Conservation (phyloP, 2,329 filamentous ascomycete species). For the Beauveria brongniartii region DNA sequence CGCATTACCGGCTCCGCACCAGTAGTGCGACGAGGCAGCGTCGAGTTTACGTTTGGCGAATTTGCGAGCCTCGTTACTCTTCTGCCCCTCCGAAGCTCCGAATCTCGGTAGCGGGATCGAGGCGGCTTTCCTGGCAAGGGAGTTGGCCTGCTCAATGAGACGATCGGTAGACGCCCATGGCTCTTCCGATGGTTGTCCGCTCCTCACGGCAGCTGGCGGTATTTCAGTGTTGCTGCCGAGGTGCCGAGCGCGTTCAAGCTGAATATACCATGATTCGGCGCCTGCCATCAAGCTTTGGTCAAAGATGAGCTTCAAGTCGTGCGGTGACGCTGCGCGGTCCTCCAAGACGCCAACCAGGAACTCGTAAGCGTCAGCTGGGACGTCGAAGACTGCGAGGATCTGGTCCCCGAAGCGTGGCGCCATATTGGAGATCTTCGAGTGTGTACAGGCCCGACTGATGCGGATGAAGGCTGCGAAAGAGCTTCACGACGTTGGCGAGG, state of each 20-base stretch:
- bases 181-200: neutral
- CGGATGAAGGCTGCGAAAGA: neutral
- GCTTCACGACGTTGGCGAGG: neutral
- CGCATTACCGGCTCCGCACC: neutral
- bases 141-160: conserved; percentile 24
- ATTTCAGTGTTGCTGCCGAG: no score
- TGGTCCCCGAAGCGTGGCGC: conserved; percentile 17
- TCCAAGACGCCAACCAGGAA: conserved; percentile 26
- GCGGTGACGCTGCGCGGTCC: conserved; percentile 16
- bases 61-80: neutral
- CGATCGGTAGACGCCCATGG: conserved; percentile 2
- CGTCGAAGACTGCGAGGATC: conserved; percentile 26
- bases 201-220: neutral
- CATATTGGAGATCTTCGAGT: neutral
- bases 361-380: conserved; percentile 21
- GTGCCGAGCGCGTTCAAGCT: neutral
- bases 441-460: neutral
- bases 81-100: neutral
- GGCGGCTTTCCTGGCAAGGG: conserved; percentile 19
- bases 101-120: conserved; percentile 7
- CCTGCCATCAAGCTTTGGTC: conserved; percentile 25
- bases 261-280: conserved; percentile 17
- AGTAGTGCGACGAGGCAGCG: conserved; percentile 3
- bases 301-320: conserved; percentile 22
- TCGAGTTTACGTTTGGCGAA: neutral